Percentiles rank a stretch among this genome's conserved stretches.
Conservation (phyloP, 441 rosid genomes). For the Syzygium malaccense region DNA sequence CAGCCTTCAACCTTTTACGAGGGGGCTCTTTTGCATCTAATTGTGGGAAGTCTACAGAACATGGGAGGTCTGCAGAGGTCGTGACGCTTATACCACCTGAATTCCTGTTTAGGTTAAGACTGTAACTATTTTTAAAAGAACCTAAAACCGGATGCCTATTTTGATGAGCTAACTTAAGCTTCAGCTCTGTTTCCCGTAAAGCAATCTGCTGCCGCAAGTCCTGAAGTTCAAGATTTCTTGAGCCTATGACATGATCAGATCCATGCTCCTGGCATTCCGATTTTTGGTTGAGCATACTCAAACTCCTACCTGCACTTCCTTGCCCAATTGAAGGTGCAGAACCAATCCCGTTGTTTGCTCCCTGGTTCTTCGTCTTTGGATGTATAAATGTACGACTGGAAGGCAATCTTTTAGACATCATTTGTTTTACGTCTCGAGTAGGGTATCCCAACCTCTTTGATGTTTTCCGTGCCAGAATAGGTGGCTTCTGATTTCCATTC, state of each 20-base stretch:
- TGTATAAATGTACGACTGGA: slow-evolving; percentile 31
- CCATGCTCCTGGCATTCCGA: slow-evolving; percentile 32
- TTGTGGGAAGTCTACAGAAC: slow-evolving; percentile 12
- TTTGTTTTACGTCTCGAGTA: slow-evolving; percentile 28
- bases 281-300: slow-evolving; percentile 24
- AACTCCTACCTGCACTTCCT: slow-evolving; percentile 29
- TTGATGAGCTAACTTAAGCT: slow-evolving; percentile 58
- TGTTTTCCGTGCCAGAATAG: slow-evolving; percentile 19
- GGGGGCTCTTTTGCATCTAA: slow-evolving; percentile 44
- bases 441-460: slow-evolving; percentile 26
- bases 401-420: slow-evolving; percentile 35
- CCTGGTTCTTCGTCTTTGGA: slow-evolving; percentile 25
- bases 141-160: slow-evolving; percentile 39
- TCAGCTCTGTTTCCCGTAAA: slow-evolving; percentile 70
- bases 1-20: slow-evolving; percentile 55
- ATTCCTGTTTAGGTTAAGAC: slow-evolving; percentile 21
- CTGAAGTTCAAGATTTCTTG: slow-evolving; percentile 43
- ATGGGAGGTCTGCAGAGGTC: slow-evolving; percentile 17
- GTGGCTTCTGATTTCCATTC: slow-evolving; percentile 26
- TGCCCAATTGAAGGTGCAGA: slow-evolving; percentile 26
- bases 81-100: slow-evolving; percentile 25
- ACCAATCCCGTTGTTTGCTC: slow-evolving; percentile 28
- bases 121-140: slow-evolving; percentile 13
- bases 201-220: slow-evolving; percentile 96
- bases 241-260: slow-evolving; percentile 32